Base-by-base conservation (phyloP, 805 yeast genomes). In the Wickerhamomyces alni region DNA sequence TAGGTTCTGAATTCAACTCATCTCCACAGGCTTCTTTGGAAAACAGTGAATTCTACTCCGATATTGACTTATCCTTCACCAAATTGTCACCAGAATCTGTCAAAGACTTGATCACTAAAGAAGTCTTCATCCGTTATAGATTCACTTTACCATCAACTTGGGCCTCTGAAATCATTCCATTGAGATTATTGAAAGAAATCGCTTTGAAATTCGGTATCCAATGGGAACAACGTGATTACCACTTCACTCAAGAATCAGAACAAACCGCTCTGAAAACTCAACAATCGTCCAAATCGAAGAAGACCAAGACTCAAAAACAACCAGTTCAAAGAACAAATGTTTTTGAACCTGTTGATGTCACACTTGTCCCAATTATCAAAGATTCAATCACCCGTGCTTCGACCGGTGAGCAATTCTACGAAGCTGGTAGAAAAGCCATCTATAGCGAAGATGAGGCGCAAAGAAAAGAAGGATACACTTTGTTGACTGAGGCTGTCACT, bases 201-300 rank as follows among this genome's bases (percentile, higher is more conserved):
- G 79, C 96, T 10, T 52, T 67, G 39, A 83, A 85, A 62, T 76
- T 80, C 50, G 98, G 98, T 63, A 76, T 91, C 38, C 99, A 93
- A 67, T 82, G 95, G 85, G 63, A 68, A 44, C 67, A 63, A 46
- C 62, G 63, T 44, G 55, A 57, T 18, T 63, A 66, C 43, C 61
- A 49, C 48, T 66, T 61, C 53, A 68, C 75, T 26, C 56, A 57
- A 33, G 77, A 68, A 33, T 52, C 57, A 16, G 52, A 53, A 36
- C 70, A 61, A 33, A 40, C 43, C 4, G 60, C 57, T 37, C 46
- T 57, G 29, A 50, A 51, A 32, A 32, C 52, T 5, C 55, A 54
- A 45, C 63, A 63, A 44, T 67, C 70, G 38, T 55, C 62, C 43
- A 66, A 55, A 50, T 55, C 44, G 19, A 62, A 58, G 45, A 48